phyloP scores from a whole-genome alignment of 2,329 filamentous ascomycete species.

The Cordyceps cateniannulata region DNA sequence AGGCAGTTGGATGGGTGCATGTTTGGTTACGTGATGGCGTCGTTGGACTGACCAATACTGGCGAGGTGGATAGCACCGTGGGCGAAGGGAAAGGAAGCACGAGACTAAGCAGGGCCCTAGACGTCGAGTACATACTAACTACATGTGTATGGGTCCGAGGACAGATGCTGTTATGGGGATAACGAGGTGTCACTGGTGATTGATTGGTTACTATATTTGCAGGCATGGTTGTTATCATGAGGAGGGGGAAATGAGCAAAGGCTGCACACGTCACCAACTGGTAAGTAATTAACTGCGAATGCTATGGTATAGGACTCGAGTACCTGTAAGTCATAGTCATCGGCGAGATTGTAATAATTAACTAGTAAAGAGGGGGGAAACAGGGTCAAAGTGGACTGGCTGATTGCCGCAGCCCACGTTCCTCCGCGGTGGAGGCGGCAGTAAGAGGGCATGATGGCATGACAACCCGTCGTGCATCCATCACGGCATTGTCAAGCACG shows the following conservation, averaged over 20 bases:
- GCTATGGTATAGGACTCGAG: too few species aligned
- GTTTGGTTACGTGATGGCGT: neutral
- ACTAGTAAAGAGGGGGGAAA: neutral
- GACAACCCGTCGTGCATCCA: too few species aligned
- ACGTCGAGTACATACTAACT: neutral
- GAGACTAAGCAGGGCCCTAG: neutral
- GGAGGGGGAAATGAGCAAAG: too few species aligned
- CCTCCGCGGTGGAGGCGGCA: neutral
- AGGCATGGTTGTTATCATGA: too few species aligned
- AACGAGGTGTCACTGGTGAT: too few species aligned
- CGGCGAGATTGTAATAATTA: neutral
- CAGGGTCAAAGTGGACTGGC: slow-evolving; percentile 2
- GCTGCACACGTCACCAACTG: too few species aligned
- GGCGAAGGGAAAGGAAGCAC: neutral
- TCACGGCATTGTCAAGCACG: neutral
- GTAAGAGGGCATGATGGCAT: too few species aligned
- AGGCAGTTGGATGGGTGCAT: too few species aligned
- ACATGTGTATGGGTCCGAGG: neutral
- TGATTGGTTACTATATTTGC: too few species aligned
- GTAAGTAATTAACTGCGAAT: too few species aligned
- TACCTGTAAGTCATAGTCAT: neutral
- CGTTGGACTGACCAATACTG: neutral
- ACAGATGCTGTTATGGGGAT: neutral
- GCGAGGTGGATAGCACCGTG: neutral
- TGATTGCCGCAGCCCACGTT: neutral